Base-by-base conservation (phyloP, 2,329 filamentous ascomycete species). In the Dactylella cylindrospora region DNA sequence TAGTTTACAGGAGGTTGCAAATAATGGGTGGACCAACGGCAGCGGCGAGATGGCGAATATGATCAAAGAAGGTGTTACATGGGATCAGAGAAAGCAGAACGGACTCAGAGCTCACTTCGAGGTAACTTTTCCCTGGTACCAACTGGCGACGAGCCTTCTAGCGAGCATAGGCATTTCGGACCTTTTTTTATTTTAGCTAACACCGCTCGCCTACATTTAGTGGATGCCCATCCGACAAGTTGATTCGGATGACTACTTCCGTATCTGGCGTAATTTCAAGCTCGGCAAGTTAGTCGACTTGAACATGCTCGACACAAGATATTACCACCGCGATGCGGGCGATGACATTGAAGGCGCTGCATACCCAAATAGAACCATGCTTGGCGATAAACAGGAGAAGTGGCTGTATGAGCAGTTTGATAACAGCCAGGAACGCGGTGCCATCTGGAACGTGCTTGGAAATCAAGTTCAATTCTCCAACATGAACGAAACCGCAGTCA, bases 61-160 rank as follows among this genome's bases (percentile, higher is more conserved):
- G 77, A 80, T 52, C 78, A 79, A 80, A 49, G 79, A 79, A 2
- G 75, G 76, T 10, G 77, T 87, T n/a, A 80, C 78, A 25, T 80
- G 86, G n/a, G 84, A 87, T 66, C 81, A 85, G 70, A 78, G 84
- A 65, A 88, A 87, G 74, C 82, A 85, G 76, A 85, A 87, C 47
- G 84, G 84, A 1, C 84, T 88, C 1, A 76, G 84, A 29, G 83
- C 84, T 1, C 85, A 85, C 68, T 85, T 85, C 59, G 83, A 85
- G 57, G 57, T 62, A 62, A 38, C 36, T 40, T 31, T 25, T 22
- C 26, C 17, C 20, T 47, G 10, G 31, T 25, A n/a, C n/a, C 28
- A n/a, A 12, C n/a, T 12, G 33, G 36, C 33, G 29, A 31, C 41
- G 41, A 35, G 28, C 19, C 12, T 15, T 5, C 19, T 45, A 28